Conservation (phyloP, 345 rosid species). For the Microthlaspi erraticum region DNA sequence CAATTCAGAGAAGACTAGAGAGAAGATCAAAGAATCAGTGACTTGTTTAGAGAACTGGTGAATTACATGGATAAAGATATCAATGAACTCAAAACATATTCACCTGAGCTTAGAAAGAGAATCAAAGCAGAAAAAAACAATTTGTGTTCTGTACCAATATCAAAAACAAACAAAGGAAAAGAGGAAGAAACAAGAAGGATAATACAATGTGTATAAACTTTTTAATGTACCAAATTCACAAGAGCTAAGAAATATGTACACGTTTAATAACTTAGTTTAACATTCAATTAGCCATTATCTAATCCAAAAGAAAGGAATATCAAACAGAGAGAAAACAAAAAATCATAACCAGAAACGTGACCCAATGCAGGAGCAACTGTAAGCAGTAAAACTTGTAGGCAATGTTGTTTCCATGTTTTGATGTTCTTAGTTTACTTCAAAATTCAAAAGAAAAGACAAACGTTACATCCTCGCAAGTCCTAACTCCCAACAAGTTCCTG, state of each 20-base stretch:
- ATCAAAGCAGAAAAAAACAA: not conserved
- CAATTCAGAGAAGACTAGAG: not conserved
- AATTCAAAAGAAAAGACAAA: not conserved
- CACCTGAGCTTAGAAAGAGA: not conserved
- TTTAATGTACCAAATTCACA: too few species aligned
- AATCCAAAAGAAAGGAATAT: not conserved
- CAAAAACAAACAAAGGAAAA: not conserved
- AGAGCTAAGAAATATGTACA: not conserved
- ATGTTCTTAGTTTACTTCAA: not conserved
- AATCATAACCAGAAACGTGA: not conserved
- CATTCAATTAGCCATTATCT: not conserved
- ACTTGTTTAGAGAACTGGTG: not conserved
- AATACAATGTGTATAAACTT: too few species aligned
- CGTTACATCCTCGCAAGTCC: conserved; percentile 11
- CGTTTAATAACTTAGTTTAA: not conserved
- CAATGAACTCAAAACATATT: not conserved
- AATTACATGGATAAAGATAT: not conserved
- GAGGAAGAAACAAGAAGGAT: not conserved
- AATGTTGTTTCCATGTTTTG: conserved; percentile 8
- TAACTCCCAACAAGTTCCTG: conserved; percentile 14
- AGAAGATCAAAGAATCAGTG: not conserved
- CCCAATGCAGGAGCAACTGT: not conserved
- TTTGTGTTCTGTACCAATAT: not conserved
- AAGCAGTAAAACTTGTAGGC: not conserved
- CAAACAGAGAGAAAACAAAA: not conserved